Conservation (phyloP, 202 grass and related monocot species). For the Cymbopogon flexuosus region DNA sequence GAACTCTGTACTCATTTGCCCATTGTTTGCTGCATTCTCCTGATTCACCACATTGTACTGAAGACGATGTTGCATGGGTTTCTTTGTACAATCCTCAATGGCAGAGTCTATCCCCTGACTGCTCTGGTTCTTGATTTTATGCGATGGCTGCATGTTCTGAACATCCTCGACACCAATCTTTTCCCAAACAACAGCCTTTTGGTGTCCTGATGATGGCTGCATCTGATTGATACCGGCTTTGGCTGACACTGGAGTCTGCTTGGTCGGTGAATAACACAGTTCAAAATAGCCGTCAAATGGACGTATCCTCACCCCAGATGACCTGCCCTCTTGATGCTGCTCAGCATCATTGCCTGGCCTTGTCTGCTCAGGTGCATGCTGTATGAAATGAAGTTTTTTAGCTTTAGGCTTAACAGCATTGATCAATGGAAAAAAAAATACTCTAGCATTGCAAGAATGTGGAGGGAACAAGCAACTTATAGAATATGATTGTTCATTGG, state of each 20-base stretch:
- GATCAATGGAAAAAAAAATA: neutral
- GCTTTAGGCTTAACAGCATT: neutral
- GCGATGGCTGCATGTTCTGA: neutral
- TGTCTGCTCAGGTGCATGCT: no score
- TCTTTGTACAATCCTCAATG: neutral
- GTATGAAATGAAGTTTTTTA: no score
- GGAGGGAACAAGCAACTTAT: neutral
- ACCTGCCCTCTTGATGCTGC: neutral
- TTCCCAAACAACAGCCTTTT: no score
- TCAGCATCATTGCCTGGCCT: no score
- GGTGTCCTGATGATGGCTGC: neutral
- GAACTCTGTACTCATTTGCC: slow-evolving; percentile 10
- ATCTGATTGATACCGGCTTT: neutral
- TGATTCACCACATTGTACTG: neutral
- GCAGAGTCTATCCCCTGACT: neutral
- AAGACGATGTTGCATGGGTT: neutral
- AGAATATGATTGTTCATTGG: neutral
- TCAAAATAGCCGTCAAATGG: neutral
- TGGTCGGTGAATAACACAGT: neutral
- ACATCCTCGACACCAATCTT: no score
- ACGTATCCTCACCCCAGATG: neutral
- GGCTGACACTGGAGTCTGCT: neutral
- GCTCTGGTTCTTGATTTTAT: neutral
- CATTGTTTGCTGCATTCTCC: neutral
- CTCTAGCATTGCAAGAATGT: neutral